A percentile compares a stretch with the other conserved stretches of the same genome.
phyloP scores from a whole-genome alignment of 2,329 filamentous ascomycete genomes.

The Colletotrichum sp. region DNA sequence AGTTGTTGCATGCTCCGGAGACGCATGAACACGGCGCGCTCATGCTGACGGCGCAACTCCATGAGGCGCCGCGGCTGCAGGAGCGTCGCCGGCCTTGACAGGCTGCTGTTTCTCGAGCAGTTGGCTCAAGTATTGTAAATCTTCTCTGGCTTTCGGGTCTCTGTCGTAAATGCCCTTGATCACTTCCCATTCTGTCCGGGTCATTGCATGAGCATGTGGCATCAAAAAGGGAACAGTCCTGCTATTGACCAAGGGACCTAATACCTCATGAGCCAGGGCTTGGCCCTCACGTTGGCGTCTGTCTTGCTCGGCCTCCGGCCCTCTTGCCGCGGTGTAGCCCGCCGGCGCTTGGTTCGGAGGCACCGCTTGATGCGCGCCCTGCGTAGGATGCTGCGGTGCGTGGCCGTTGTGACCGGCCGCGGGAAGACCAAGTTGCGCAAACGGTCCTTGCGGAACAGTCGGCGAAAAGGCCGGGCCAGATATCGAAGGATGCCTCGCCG shows the following conservation, averaged over 20 bases:
- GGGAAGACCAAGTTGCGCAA: constrained; percentile 5
- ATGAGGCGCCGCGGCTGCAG: background rate
- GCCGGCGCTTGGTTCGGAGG: constrained; percentile 25
- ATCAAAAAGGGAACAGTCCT: constrained; percentile 74
- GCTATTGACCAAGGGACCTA: constrained; percentile 66
- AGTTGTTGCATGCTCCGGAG: background rate
- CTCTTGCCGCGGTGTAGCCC: constrained; percentile 14
- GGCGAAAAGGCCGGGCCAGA: constrained; percentile 59
- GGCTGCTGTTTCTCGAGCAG: constrained; percentile 54
- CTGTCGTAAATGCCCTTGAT: constrained; percentile 71
- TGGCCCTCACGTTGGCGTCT: constrained; percentile 58
- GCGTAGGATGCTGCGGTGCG: constrained; percentile 20
- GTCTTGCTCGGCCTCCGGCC: constrained; percentile 37
- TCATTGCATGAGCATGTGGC: constrained; percentile 71
- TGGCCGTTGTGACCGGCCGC: constrained; percentile 1
- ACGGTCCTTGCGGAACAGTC: constrained; percentile 34
- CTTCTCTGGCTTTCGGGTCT: constrained; percentile 68
- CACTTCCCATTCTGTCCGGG: constrained; percentile 75
- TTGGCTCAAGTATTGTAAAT: constrained; percentile 61
- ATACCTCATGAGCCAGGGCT: constrained; percentile 63
- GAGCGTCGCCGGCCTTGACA: background rate
- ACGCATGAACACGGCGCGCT: background rate
- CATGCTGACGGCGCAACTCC: constrained; percentile 14
- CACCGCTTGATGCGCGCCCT: constrained; percentile 21
- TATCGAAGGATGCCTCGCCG: constrained; percentile 50